Conservation (phyloP, 768 basidiomycete species). For the Amanita muscaria region DNA sequence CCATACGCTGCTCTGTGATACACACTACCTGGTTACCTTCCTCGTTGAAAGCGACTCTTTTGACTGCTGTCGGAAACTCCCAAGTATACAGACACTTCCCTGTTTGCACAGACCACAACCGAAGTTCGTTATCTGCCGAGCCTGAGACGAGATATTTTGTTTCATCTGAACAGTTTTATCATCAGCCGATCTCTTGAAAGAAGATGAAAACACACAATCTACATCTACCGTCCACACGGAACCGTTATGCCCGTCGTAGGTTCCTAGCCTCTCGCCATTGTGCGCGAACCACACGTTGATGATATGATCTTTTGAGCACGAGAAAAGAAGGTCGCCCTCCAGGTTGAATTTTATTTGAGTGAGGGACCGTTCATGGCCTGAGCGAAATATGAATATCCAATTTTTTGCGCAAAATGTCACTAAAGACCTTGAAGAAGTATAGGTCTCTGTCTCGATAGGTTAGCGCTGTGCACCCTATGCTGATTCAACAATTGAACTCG, state of each 20-base stretch:
- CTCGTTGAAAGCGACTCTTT: constrained; percentile 87
- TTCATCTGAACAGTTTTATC: constrained; percentile 38
- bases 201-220: constrained; percentile 60
- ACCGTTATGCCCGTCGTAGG: constrained; percentile 94
- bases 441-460: constrained; percentile 41
- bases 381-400: constrained; percentile 11
- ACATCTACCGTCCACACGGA: constrained; percentile 95
- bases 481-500: constrained; percentile 14
- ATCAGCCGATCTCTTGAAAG: constrained; percentile 1
- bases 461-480: not conserved
- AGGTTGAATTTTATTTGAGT: constrained; percentile 97
- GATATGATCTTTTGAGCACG: constrained; percentile 89
- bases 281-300: constrained; percentile 97
- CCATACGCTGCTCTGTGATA: constrained; percentile 97
- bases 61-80: constrained; percentile 98
- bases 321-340: constrained; percentile 94
- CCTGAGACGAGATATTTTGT: constrained; percentile 85
- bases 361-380: constrained; percentile 94
- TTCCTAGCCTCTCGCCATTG: constrained; percentile 95
- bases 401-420: not conserved
- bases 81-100: constrained; percentile 92
- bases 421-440: constrained; percentile 61
- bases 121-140: constrained; percentile 88
- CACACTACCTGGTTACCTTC: constrained; percentile 79
- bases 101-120: constrained; percentile 80